phyloP scores from a whole-genome alignment of 2,329 filamentous ascomycete species.

The Diaporthe capsici region DNA sequence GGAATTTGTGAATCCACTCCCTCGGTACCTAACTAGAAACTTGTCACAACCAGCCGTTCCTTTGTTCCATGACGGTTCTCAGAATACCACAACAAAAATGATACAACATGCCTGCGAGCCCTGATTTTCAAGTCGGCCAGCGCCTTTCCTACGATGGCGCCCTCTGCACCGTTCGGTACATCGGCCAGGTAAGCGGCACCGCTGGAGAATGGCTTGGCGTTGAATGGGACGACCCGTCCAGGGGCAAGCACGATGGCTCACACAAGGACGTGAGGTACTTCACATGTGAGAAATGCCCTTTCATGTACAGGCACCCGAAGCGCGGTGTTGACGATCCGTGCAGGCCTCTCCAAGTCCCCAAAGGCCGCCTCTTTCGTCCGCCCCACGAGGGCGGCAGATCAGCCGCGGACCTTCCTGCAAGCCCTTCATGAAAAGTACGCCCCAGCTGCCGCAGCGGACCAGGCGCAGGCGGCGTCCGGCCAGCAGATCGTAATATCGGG shows the following conservation, averaged over 20 bases:
- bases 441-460: constrained; percentile 61
- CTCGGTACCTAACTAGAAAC: background rate
- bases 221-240: constrained; percentile 91
- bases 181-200: constrained; percentile 82
- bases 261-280: constrained; percentile 88
- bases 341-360: constrained; percentile 72
- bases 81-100: background rate
- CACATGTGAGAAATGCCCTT: constrained; percentile 71
- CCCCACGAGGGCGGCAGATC: constrained; percentile 78
- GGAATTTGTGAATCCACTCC: background rate
- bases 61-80: background rate
- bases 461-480: constrained; percentile 49
- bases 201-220: constrained; percentile 90
- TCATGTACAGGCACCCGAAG: constrained; percentile 17
- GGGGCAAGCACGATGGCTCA: constrained; percentile 92
- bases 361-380: constrained; percentile 91
- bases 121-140: constrained; percentile 70
- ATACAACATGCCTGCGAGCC: constrained; percentile 54
- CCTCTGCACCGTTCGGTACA: constrained; percentile 87
- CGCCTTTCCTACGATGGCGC: constrained; percentile 84
- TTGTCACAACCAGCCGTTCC: background rate
- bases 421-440: constrained; percentile 90
- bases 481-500: constrained; percentile 77
- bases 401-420: constrained; percentile 79
- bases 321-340: background rate